Conservation (phyloP, 768 basidiomycete genomes). For the Pulveroboletus sp. region DNA sequence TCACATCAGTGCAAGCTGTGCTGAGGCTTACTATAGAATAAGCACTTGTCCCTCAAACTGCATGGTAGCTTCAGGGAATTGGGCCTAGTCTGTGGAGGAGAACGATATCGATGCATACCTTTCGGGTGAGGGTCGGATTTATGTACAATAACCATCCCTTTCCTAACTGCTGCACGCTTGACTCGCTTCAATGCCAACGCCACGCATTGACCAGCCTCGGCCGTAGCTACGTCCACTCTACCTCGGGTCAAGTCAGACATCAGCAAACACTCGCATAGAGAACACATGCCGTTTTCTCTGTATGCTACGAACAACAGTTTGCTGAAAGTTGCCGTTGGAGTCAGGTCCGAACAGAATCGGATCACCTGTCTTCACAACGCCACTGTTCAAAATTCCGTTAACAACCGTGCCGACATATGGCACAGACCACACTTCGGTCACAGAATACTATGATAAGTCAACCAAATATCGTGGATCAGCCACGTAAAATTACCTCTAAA, state of each 20-base stretch:
- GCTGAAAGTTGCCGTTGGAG: conserved; percentile 81
- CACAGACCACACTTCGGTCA: conserved; percentile 86
- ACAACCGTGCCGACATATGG: conserved; percentile 83
- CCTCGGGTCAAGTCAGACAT: not conserved
- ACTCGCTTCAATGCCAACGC: conserved; percentile 90
- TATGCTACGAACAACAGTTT: conserved; percentile 82
- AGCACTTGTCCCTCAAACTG: conserved; percentile 93
- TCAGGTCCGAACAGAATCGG: conserved; percentile 86
- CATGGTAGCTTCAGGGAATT: conserved; percentile 46
- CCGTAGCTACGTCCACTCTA: conserved; percentile 75
- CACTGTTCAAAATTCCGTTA: conserved; percentile 78
- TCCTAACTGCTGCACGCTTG: conserved; percentile 72
- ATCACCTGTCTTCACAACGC: conserved; percentile 74
- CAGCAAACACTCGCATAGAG: not conserved
- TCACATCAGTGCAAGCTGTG: not conserved
- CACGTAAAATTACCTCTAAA: conserved; percentile 51
- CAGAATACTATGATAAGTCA: conserved; percentile 54
- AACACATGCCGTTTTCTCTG: conserved; percentile 77
- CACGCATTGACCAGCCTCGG: conserved; percentile 95
- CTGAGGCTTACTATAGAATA: conserved; percentile 74
- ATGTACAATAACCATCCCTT: conserved; percentile 90
- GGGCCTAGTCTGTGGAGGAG: not conserved
- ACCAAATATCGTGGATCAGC: not conserved
- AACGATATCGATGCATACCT: conserved; percentile 39
- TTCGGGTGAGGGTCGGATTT: conserved; percentile 74